A percentile compares a stretch with the other conserved stretches of the same genome.
These are phyloP conservation scores for Madurella fahalii DNA, from an alignment of 2,329 filamentous ascomycete genomes.

Conservation along the genomic window DNA sequence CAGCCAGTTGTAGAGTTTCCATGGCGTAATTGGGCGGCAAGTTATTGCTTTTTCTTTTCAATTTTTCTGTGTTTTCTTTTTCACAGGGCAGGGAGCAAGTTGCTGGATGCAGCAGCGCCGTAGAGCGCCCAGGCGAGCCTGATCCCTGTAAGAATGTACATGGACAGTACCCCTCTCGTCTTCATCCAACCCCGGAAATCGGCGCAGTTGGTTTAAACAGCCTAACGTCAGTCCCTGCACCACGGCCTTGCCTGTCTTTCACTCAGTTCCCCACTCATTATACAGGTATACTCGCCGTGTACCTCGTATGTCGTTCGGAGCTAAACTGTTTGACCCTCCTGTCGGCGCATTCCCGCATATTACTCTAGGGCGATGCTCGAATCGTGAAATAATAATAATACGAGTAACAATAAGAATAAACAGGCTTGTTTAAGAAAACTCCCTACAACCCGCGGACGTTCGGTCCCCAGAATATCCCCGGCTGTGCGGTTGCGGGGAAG, in stretches of 20 bases:
- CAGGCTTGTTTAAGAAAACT: too few relatives aligned
- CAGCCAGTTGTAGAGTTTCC: constrained; percentile 18
- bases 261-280: not conserved
- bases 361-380: not conserved
- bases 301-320: too few relatives aligned
- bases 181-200: constrained; percentile 1
- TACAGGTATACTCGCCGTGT: too few relatives aligned
- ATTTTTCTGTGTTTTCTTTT: too few relatives aligned
- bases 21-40: constrained; percentile 23
- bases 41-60: constrained; percentile 19
- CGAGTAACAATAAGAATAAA: too few relatives aligned
- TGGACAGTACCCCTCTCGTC: constrained; percentile 10
- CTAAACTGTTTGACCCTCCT: too few relatives aligned
- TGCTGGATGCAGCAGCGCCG: too few relatives aligned
- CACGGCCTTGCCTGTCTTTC: not conserved
- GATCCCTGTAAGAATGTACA: constrained; percentile 10
- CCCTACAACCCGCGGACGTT: too few relatives aligned
- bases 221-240: constrained; percentile 13
- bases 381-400: not conserved
- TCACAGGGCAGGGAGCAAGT: too few relatives aligned
- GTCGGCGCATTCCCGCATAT: too few relatives aligned
- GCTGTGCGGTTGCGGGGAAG: too few relatives aligned
- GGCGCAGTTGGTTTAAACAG: constrained; percentile 1
- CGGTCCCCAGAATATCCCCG: too few relatives aligned
- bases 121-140: not conserved